These are phyloP conservation scores for Lactifluus hygrophoroides DNA, from an alignment of 768 basidiomycete genomes.

Conservation along the genomic window DNA sequence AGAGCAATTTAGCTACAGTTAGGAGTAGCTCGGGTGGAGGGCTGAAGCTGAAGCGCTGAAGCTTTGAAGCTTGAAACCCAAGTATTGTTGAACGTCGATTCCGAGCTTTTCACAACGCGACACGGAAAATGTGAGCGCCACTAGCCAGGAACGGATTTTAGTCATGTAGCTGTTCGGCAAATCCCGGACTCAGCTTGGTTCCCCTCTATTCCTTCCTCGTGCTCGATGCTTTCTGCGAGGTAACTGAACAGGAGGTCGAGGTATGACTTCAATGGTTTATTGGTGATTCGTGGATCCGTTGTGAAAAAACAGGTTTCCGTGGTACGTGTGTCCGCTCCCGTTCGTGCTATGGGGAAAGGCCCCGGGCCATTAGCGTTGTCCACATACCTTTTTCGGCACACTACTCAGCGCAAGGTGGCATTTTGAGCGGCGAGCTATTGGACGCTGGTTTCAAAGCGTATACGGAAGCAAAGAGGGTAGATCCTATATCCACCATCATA, in stretches of 20 bases:
- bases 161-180: too few species aligned
- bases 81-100: too few species aligned
- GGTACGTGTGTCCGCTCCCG: conserved; percentile 24
- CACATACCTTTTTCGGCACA: conserved; percentile 32
- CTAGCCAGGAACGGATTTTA: too few species aligned
- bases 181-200: conserved; percentile 12
- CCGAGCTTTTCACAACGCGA: too few species aligned
- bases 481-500: conserved; percentile 15
- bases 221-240: conserved; percentile 28
- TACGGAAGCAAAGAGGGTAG: conserved; percentile 12
- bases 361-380: conserved; percentile 27
- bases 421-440: conserved; percentile 28
- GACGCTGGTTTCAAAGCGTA: conserved; percentile 15
- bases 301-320: conserved; percentile 13
- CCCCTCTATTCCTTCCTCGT: conserved; percentile 26
- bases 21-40: neutral
- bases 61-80: too few species aligned
- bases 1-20: neutral
- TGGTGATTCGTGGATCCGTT: neutral
- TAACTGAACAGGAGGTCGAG: conserved; percentile 30
- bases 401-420: conserved; percentile 32
- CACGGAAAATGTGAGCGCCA: too few species aligned
- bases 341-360: conserved; percentile 34
- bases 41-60: too few species aligned
- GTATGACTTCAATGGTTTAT: conserved; percentile 17